Evolutionary conservation across 768 basidiomycete genomes (phyloP).

Genomic region (Mycena epipterygia): DNA sequence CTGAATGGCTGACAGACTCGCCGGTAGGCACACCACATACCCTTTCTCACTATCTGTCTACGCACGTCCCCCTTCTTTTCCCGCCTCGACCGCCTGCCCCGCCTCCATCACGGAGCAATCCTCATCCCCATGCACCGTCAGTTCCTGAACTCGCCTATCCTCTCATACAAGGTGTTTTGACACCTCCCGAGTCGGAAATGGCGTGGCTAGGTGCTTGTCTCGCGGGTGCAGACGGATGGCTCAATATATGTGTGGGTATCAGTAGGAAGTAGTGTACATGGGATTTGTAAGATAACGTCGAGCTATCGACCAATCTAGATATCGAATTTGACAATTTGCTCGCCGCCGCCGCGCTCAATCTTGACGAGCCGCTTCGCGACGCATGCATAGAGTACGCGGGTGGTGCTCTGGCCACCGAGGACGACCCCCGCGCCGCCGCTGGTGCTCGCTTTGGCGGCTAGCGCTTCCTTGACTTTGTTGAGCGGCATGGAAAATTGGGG

Average conservation of each 20-base stretch:
- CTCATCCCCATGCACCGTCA: constrained; percentile 50
- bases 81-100: constrained; percentile 63
- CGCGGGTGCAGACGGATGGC: constrained; percentile 96
- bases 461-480: constrained; percentile 70
- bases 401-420: constrained; percentile 60
- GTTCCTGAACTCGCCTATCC: constrained; percentile 76
- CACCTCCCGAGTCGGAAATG: constrained; percentile 90
- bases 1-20: constrained; percentile 22
- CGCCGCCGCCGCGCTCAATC: constrained; percentile 81
- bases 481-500: constrained; percentile 72
- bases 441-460: constrained; percentile 59
- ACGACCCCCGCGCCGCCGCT: constrained; percentile 45
- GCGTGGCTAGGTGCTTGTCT: constrained; percentile 96
- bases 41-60: constrained; percentile 74
- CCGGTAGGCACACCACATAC: constrained; percentile 78
- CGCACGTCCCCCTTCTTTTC: constrained; percentile 86
- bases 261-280: constrained; percentile 43
- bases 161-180: constrained; percentile 85
- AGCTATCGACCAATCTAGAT: constrained; percentile 42
- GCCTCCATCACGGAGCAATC: constrained; percentile 57
- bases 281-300: neutral
- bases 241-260: constrained; percentile 88
- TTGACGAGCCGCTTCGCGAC: constrained; percentile 86
- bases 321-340: constrained; percentile 84
- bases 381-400: constrained; percentile 78